phyloP scores from a whole-genome alignment of 768 basidiomycete species.

The Xerocomus potaroensis region DNA sequence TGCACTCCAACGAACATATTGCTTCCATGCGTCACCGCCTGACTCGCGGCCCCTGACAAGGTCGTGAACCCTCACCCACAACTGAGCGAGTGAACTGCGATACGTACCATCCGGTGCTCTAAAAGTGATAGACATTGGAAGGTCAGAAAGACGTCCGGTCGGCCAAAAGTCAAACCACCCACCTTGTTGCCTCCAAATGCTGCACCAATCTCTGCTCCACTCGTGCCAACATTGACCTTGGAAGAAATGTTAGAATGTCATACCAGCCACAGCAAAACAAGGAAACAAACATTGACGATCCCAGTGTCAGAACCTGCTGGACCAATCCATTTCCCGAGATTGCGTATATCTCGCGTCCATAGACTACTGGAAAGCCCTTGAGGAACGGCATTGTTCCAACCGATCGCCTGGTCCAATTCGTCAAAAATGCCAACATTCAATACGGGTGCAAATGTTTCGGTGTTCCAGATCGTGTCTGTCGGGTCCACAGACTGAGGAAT shows the following conservation, averaged over 20 bases:
- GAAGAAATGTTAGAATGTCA: constrained; percentile 3
- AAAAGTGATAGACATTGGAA: constrained; percentile 13
- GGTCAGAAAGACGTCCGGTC: constrained; percentile 12
- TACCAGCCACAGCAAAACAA: neutral
- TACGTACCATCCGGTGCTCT: constrained; percentile 82
- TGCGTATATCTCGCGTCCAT: constrained; percentile 83
- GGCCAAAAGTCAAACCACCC: constrained; percentile 13
- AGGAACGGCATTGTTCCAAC: constrained; percentile 86
- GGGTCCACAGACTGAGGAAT: constrained; percentile 57
- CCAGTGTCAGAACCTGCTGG: constrained; percentile 87
- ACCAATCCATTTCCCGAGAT: constrained; percentile 90
- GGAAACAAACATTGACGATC: constrained; percentile 75
- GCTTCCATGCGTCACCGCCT: constrained; percentile 98
- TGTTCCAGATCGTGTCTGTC: constrained; percentile 61
- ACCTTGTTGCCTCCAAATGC: constrained; percentile 96
- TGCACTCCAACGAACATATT: constrained; percentile 88
- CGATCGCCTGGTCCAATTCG: constrained; percentile 79
- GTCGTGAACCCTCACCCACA: constrained; percentile 19
- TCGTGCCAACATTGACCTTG: constrained; percentile 64
- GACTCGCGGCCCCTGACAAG: constrained; percentile 83
- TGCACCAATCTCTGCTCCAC: constrained; percentile 74
- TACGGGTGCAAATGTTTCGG: constrained; percentile 87
- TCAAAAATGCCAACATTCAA: constrained; percentile 85
- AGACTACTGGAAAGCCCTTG: constrained; percentile 90
- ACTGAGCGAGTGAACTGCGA: constrained; percentile 2